Base-by-base conservation (phyloP, 2,329 filamentous ascomycete species). In the Ascochyta pisi region DNA sequence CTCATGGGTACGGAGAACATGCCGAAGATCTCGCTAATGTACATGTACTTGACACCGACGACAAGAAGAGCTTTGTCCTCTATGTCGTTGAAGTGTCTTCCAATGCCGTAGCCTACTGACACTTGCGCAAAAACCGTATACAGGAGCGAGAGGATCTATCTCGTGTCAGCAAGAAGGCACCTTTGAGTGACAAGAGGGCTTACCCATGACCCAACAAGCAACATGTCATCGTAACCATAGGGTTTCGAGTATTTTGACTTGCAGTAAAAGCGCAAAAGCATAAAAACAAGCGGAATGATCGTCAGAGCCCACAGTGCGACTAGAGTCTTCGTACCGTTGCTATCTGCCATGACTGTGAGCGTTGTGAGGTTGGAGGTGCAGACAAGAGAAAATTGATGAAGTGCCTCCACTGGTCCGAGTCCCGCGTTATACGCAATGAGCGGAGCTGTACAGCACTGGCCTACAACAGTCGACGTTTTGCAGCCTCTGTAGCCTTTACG, bases 251-350 rank as follows among this genome's bases (percentile, higher is more conserved):
- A 51, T 24, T 24, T 4, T 6, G 15, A 19, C 31, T 63, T 63
- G 43, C 60, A 61, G 43, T 42, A 54, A 23, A 61, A 52, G 6
- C 58, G 42, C 41, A 63, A 33, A 4, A n/a, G 16, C 39, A 63
- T 58, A 31, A 63, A 58, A n/a, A 46, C 12, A 15, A 62, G 38
- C 7, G 54, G 43, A 5, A 61, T 23, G 5, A 19, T 33, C 4
- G 48, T 57, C 45, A 61, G 34, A 2, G 29, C 34, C 60, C 60
- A 63, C 24, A 61, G 41, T 27, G 54, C n/a, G 70, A 29, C 33
- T 23, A 83, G 84, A 69, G 49, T 39, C 24, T 37, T 40, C 8
- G 46, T 40, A 13, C 51, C 52, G 39, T 61, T 61, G 33, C 15
- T 34, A 8, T 59, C 50, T 9, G 42, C 51, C 58, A 61, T 57